These are phyloP conservation scores for Yamadazyma akitaensis DNA, from an alignment of 805 yeast genomes.

Conservation along the genomic window DNA sequence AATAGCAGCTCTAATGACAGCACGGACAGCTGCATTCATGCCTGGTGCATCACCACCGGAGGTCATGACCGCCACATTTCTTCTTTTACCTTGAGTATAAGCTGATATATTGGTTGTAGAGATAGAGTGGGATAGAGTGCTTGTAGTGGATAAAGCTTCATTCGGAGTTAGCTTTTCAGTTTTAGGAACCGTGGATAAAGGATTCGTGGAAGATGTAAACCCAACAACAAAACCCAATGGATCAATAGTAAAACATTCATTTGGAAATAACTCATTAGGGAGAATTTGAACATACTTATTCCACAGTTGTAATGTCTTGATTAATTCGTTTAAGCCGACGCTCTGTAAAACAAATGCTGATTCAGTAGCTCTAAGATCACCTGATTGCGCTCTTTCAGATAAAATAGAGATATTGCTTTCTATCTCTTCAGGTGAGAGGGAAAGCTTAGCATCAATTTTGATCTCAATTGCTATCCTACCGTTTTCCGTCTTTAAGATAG, in stretches of 20 bases:
- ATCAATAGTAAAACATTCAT: slow-evolving; percentile 72
- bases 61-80: slow-evolving; percentile 91
- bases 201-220: slow-evolving; percentile 61
- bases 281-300: slow-evolving; percentile 41
- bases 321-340: slow-evolving; percentile 35
- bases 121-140: slow-evolving; percentile 1
- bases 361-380: slow-evolving; percentile 51
- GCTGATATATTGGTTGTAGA: slow-evolving; percentile 12
- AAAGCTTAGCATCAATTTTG: slow-evolving; percentile 14
- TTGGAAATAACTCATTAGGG: slow-evolving; percentile 74
- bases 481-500: slow-evolving; percentile 22
- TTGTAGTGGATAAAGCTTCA: slow-evolving; percentile 12
- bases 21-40: slow-evolving; percentile 94
- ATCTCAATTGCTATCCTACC: slow-evolving; percentile 21
- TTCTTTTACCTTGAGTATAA: slow-evolving; percentile 21
- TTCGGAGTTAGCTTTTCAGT: slow-evolving; percentile 26
- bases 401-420: slow-evolving; percentile 12
- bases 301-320: slow-evolving; percentile 16
- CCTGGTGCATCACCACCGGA: slow-evolving; percentile 99
- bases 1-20: slow-evolving; percentile 92
- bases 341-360: slow-evolving; percentile 45
- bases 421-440: slow-evolving; percentile 19
- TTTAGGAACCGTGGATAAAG: slow-evolving; percentile 51
- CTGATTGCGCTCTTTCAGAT: slow-evolving; percentile 15
- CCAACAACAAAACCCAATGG: slow-evolving; percentile 84